Evolutionary conservation across 768 basidiomycete species (phyloP), one percentile per base, ranked within the genome.

Genomic region (Leucosporidium yakuticum): DNA sequence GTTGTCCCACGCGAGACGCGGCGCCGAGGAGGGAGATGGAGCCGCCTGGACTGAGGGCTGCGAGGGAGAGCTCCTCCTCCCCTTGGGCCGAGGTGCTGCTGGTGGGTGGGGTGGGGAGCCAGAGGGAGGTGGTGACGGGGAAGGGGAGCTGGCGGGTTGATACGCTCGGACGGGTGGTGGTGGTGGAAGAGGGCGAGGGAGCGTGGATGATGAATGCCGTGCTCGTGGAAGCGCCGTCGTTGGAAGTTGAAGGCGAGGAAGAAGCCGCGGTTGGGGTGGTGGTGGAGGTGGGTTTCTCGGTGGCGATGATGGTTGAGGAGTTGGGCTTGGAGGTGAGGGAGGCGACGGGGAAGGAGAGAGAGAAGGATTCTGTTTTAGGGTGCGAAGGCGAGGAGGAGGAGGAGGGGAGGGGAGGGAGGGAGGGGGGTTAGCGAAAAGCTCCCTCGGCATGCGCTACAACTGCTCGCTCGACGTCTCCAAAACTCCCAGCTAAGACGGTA

Each of bases 11-110:
- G 29, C 49, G 49, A 36, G 69, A 78, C 23, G 82, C 79, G 66
- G 91, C 86, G 2, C 90, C 90, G 61, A 91, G 82, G 55, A 87
- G 77, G 14, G 88, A 81, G 21, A 89, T 83, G 60, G 82, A 82
- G 83, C 88, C 89, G 27, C 81, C 78, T 11, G 83, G 77, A 19
- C 88, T 89, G 70, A 92, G 82, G n/a, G 85, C 89, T 19, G 89
- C 82, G 62, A 91, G 81, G 56, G 81, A 83, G 76, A 85, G 85
- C 17, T 79, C 71, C 4, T 78, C 73, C 29, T 70, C 75, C 6
- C 6, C 34, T 5, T 5, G 5, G 53, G 68, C 62, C 15, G 78
- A 69, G 47, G 77, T 74, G n/a, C n/a, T n/a, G n/a, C n/a, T n/a
- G 4, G 80, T 62, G 61, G 80, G 80, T 74, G 78, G 79, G 62